These are phyloP conservation scores for Pulveroboletus frians DNA, from an alignment of 768 basidiomycete species.

Conservation along the genomic window DNA sequence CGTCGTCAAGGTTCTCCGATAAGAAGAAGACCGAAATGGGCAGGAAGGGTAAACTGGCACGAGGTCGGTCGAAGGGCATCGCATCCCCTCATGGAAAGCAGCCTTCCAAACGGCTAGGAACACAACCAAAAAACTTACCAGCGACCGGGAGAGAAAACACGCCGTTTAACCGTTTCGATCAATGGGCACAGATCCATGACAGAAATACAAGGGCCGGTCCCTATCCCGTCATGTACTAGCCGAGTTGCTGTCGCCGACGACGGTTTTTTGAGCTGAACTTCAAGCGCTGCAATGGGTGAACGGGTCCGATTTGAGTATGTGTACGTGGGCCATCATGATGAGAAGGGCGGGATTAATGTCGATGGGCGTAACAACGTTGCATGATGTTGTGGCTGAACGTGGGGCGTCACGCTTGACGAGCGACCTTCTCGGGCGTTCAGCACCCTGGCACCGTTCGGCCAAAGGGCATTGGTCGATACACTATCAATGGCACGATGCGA, in stretches of 20 bases:
- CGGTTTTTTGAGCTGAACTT: background rate
- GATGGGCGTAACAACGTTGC: conserved; percentile 8
- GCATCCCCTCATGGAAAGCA: conserved; percentile 25
- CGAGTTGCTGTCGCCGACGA: conserved; percentile 2
- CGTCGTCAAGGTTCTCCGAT: conserved; percentile 26
- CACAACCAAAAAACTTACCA: conserved; percentile 14
- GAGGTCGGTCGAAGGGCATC: conserved; percentile 23
- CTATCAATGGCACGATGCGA: conserved; percentile 11
- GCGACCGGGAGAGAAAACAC: conserved; percentile 8
- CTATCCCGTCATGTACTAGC: conserved; percentile 2
- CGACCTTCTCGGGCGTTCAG: conserved; percentile 13
- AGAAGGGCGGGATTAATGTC: background rate
- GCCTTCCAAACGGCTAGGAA: conserved; percentile 18
- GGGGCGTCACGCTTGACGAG: conserved; percentile 7
- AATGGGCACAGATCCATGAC: conserved; percentile 9
- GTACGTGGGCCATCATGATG: background rate
- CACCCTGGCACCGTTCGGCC: background rate
- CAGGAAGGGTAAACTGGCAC: conserved; percentile 24
- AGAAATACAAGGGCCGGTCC: conserved; percentile 3
- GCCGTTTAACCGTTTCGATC: conserved; percentile 13
- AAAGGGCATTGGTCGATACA: conserved; percentile 17
- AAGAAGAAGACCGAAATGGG: conserved; percentile 26
- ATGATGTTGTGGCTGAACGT: background rate
- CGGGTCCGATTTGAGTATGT: background rate
- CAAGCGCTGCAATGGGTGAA: background rate